Conservation (phyloP, 345 rosid species). For the Eucalyptus curtisii region DNA sequence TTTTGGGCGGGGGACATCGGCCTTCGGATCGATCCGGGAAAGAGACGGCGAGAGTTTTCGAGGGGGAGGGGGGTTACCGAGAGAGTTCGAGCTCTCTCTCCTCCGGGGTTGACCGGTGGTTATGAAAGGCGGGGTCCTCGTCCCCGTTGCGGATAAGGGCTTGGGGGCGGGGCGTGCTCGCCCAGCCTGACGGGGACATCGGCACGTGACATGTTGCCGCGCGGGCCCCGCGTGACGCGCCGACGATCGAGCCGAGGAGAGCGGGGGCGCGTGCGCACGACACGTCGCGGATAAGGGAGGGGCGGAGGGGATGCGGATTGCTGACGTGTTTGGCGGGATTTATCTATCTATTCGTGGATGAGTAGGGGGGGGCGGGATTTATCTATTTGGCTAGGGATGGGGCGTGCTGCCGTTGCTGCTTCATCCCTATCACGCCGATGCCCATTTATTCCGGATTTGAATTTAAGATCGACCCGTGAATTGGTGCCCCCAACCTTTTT, state of each 20-base stretch:
- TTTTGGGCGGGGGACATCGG: not conserved
- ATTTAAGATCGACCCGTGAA: not conserved
- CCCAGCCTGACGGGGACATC: not conserved
- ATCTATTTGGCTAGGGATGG: too few relatives aligned
- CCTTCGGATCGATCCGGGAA: not conserved
- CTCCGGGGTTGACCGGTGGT: not conserved
- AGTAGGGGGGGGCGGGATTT: not conserved
- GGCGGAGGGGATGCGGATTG: not conserved
- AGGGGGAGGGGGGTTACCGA: too few relatives aligned
- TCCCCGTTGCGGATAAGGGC: not conserved
- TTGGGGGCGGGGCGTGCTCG: not conserved
- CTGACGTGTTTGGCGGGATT: not conserved
- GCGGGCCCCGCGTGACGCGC: not conserved
- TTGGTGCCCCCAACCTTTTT: not conserved
- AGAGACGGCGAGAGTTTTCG: not conserved
- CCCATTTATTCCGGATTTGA: not conserved
- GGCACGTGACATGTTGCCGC: not conserved
- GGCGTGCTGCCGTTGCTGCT: not conserved
- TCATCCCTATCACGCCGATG: not conserved
- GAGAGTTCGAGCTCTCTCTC: too few relatives aligned
- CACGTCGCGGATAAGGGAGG: not conserved
- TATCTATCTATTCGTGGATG: not conserved
- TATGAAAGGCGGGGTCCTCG: not conserved
- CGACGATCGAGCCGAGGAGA: not conserved
- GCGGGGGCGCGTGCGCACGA: not conserved